These are phyloP conservation scores for Hsuehochloa calcarea DNA, from an alignment of 176 grass and related monocot genomes.

Conservation along the genomic window DNA sequence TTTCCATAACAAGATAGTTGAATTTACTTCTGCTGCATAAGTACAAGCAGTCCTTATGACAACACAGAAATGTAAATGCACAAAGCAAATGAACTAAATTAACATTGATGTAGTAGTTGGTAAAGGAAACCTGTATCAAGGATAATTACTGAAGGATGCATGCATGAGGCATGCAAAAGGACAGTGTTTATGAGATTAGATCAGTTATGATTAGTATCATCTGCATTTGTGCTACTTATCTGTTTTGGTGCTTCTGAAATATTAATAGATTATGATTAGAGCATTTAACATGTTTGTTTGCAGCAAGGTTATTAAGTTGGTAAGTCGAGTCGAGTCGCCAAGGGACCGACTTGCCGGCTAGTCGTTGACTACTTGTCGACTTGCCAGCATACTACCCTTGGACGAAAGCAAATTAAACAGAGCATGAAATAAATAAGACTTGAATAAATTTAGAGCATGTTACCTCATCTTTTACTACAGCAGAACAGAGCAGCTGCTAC, in stretches of 20 bases:
- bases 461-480: too few species aligned
- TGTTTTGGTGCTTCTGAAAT: constrained; percentile 11
- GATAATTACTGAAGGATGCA: constrained; percentile 13
- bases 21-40: background rate
- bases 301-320: background rate
- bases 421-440: too few species aligned
- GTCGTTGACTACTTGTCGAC: too few species aligned
- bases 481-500: too few species aligned
- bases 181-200: background rate
- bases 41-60: background rate
- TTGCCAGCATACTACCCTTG: too few species aligned
- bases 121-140: background rate
- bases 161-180: background rate
- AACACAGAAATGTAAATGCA: background rate
- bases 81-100: background rate
- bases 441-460: too few species aligned
- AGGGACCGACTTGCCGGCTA: too few species aligned
- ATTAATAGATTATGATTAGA: constrained; percentile 6
- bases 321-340: too few species aligned
- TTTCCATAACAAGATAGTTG: background rate
- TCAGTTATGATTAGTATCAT: background rate
- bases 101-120: background rate
- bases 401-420: too few species aligned
- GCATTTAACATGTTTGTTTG: background rate
- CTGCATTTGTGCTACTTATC: background rate